Evolutionary conservation across 805 yeast species (phyloP), one percentile per base, ranked within the genome.

Genomic region (Starmerella davenportii): DNA sequence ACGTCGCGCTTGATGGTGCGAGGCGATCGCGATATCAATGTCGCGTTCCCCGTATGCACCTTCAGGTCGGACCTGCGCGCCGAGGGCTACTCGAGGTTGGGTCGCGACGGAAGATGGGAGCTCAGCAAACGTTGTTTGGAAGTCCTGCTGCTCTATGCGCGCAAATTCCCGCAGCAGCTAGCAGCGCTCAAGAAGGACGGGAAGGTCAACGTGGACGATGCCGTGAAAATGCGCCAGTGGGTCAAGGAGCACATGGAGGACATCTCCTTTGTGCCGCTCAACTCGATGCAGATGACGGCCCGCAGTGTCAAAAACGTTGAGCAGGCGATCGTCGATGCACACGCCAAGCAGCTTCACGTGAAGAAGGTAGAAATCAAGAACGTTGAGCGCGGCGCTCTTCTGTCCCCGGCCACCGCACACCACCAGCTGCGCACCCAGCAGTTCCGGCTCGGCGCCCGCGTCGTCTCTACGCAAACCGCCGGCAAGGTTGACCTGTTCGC

Each of bases 401-500:
- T 90, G 43, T 73, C 78, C 48, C 87, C 95, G 5, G 59, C 69
- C 23, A 72, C 68, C 30, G 80, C 94, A 1, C 70, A 70, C 52
- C 75, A 77, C 51, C 64, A 74, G 46, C 65, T 90, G 47, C 70
- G 77, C 40, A 66, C 68, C 30, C 99, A 90, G 61, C 60, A 65
- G 34, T 90, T 90, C 54, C 67, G 69, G 21, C 64, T 90, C 18
- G 98, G 98, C 50, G 95, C 90, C 53, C 70, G 98, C 43, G 81
- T 90, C 23, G 69, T 79, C 19, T 84, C 80, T 48, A 79, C 82
- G 18, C 77, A 78, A 49, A 79, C 76, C 49, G 73, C 79, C 19
- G 96, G 96, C 37, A 82, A 80, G 52, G 93, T 85, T 14, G 93
- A 95, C 21, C 59, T 76, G 40, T 82, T 78, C 53, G 68, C 80